These are phyloP conservation scores for Blastobotrys muscicola DNA, from an alignment of 805 yeast genomes.

Conservation along the genomic window DNA sequence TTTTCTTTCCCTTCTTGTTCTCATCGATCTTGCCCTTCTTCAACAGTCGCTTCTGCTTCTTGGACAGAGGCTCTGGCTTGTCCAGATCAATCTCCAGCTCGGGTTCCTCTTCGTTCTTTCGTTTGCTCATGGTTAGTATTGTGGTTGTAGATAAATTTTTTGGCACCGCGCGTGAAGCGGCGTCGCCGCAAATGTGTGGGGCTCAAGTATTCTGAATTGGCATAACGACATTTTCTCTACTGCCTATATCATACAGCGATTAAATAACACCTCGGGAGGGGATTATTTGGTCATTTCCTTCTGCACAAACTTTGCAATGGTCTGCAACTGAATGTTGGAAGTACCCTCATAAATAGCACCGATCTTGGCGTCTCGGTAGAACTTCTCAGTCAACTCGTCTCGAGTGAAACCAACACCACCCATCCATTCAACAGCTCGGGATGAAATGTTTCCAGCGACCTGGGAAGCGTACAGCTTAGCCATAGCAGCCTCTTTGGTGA, in stretches of 20 bases:
- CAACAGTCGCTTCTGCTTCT: conserved; percentile 77
- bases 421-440: conserved; percentile 38
- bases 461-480: conserved; percentile 35
- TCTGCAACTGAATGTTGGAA: conserved; percentile 35
- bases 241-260: too few species aligned
- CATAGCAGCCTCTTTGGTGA: conserved; percentile 38
- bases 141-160: too few species aligned
- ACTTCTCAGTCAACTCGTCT: conserved; percentile 34
- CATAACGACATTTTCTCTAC: too few species aligned
- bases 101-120: conserved; percentile 25
- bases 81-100: conserved; percentile 34
- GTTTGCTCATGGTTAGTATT: neutral
- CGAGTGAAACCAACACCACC: conserved; percentile 40
- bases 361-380: conserved; percentile 36
- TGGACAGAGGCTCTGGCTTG: conserved; percentile 75
- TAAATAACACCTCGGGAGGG: too few species aligned
- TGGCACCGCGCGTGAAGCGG: too few species aligned
- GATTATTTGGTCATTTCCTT: conserved; percentile 20
- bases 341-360: conserved; percentile 39
- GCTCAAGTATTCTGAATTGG: too few species aligned
- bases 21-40: conserved; percentile 48
- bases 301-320: conserved; percentile 34
- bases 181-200: too few species aligned
- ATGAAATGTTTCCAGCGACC: conserved; percentile 32
- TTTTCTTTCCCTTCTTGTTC: conserved; percentile 32